These are phyloP conservation scores for Stenocarpella maydis DNA, from an alignment of 2,329 filamentous ascomycete genomes.

Conservation along the genomic window DNA sequence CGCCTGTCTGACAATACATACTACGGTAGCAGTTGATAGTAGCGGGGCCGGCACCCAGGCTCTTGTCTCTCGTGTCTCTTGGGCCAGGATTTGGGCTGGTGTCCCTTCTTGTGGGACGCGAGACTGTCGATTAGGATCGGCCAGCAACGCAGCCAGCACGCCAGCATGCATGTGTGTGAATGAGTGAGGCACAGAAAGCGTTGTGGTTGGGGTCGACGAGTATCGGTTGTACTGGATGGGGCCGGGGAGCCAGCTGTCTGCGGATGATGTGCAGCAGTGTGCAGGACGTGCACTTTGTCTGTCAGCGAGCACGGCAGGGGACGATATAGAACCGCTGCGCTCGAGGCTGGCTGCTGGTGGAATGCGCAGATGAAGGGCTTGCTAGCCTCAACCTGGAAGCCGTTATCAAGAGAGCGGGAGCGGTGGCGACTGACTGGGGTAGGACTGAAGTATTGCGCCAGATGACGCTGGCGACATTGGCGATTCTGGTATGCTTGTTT, in stretches of 20 bases:
- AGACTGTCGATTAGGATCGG: constrained; percentile 7
- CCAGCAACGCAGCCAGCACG: background rate
- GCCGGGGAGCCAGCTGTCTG: background rate
- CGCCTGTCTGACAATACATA: background rate
- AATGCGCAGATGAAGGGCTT: background rate
- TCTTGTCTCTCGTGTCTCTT: background rate
- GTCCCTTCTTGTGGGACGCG: background rate
- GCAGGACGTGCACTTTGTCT: background rate
- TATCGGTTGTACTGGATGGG: background rate
- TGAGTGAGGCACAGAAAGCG: background rate
- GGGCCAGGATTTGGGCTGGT: background rate
- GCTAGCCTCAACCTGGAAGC: background rate
- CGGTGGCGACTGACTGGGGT: background rate
- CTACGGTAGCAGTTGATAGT: too few species aligned
- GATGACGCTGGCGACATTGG: background rate
- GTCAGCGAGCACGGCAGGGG: background rate
- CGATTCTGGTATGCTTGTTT: background rate
- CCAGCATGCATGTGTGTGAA: too few species aligned
- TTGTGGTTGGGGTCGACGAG: background rate
- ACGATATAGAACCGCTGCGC: background rate
- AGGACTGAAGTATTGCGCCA: background rate
- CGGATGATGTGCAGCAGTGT: background rate
- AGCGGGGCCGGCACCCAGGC: background rate
- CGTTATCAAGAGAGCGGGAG: background rate
- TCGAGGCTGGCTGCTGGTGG: background rate